phyloP scores from a whole-genome alignment of 352 stramenopile species.

The Pythium myriotylum region DNA sequence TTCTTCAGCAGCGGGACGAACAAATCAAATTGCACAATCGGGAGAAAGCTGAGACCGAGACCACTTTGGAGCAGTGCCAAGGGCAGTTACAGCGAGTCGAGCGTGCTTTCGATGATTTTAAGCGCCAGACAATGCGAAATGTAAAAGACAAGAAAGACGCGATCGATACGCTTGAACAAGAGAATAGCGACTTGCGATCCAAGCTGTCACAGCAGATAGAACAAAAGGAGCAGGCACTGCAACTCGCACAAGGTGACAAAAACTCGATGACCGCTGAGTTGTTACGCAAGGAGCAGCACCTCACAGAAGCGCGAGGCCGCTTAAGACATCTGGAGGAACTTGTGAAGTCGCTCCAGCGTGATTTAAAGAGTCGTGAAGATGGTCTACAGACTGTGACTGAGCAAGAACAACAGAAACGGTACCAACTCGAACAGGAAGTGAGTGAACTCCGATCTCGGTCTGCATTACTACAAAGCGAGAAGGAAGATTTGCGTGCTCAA shows the following conservation, averaged over 20 bases:
- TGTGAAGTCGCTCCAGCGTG: constrained; percentile 21
- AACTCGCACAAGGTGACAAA: constrained; percentile 30
- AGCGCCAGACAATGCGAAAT: constrained; percentile 53
- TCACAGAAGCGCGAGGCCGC: constrained; percentile 19
- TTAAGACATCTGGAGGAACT: constrained; percentile 29
- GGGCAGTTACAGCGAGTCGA: constrained; percentile 27
- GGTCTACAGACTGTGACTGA: constrained; percentile 3
- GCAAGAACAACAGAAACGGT: constrained; percentile 13
- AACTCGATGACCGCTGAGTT: constrained; percentile 23
- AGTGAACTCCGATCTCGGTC: constrained; percentile 19
- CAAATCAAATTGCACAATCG: neutral
- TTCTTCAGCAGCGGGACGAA: constrained; percentile 15
- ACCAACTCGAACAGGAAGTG: constrained; percentile 13
- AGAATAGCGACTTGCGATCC: constrained; percentile 23
- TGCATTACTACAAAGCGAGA: constrained; percentile 21
- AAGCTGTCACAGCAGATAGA: constrained; percentile 24
- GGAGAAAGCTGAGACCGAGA: constrained; percentile 12
- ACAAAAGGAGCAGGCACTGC: constrained; percentile 23
- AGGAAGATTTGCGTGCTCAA: constrained; percentile 11
- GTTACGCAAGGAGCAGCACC: constrained; percentile 26
- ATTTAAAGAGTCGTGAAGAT: constrained; percentile 22
- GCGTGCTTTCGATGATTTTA: constrained; percentile 36
- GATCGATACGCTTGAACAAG: constrained; percentile 47
- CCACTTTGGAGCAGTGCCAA: constrained; percentile 26
- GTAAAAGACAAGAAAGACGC: constrained; percentile 42